These are phyloP conservation scores for Thelephora terrestris DNA, from an alignment of 1,284 basidiomycete genomes.

Conservation along the genomic window DNA sequence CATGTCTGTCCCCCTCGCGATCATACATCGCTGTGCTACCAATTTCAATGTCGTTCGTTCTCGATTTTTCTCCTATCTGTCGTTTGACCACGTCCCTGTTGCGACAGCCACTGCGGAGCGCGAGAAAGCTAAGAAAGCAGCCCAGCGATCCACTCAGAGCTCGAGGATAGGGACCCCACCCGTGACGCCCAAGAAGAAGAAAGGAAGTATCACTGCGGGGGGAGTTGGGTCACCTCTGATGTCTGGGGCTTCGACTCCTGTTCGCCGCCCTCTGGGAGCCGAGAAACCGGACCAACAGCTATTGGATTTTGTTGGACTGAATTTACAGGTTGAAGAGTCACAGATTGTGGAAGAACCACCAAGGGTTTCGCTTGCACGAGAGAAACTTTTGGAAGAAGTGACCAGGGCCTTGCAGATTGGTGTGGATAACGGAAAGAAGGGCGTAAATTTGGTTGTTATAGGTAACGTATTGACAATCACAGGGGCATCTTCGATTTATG, in stretches of 20 bases:
- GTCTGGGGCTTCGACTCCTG: constrained; percentile 28
- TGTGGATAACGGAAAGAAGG: constrained; percentile 50
- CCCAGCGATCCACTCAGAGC: constrained; percentile 17
- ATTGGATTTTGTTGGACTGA: constrained; percentile 68
- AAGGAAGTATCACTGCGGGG: constrained; percentile 10
- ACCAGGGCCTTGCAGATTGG: constrained; percentile 43
- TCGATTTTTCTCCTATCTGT: too few relatives aligned
- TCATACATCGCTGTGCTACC: constrained; percentile 18
- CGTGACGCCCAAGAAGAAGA: constrained; percentile 28
- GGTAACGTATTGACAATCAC: constrained; percentile 41
- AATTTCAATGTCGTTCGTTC: constrained; percentile 14
- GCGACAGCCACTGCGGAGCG: constrained; percentile 64
- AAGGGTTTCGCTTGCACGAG: constrained; percentile 65
- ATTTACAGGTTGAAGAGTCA: constrained; percentile 42
- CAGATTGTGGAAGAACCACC: constrained; percentile 36
- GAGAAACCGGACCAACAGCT: constrained; percentile 35
- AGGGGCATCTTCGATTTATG: neutral
- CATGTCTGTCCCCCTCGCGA: constrained; percentile 24
- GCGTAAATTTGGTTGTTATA: constrained; percentile 85
- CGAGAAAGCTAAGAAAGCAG: constrained; percentile 46
- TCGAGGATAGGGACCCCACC: constrained; percentile 33
- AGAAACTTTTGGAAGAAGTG: constrained; percentile 82
- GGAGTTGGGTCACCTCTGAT: constrained; percentile 20
- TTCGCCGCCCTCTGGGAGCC: constrained; percentile 15
- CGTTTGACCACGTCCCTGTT: constrained; percentile 8